Percentiles rank a stretch among this genome's conserved stretches.
Evolutionary conservation across 2,329 filamentous ascomycete species (phyloP).

Genomic region (Tolypocladium inflatum): DNA sequence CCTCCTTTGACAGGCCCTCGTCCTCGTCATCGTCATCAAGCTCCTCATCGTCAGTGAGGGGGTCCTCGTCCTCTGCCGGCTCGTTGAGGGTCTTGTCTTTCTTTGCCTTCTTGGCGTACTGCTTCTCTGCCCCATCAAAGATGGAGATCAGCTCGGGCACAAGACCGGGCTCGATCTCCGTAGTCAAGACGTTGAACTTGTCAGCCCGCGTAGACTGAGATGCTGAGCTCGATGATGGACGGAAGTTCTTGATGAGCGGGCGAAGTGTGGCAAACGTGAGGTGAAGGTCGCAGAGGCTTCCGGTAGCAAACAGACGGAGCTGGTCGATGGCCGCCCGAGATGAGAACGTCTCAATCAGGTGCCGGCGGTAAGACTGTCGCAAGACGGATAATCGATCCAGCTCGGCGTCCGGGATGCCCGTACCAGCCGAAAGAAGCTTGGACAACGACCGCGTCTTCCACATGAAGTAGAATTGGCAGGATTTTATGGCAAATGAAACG

Average conservation of each 20-base stretch:
- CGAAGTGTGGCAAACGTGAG: slow-evolving; percentile 69
- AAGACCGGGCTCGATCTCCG: slow-evolving; percentile 54
- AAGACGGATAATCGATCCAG: slow-evolving; percentile 50
- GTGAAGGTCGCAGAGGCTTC: slow-evolving; percentile 73
- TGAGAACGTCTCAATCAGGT: slow-evolving; percentile 59
- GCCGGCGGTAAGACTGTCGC: slow-evolving; percentile 48
- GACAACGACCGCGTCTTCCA: slow-evolving; percentile 69
- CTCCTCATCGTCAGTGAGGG: slow-evolving; percentile 53
- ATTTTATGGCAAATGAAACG: slow-evolving; percentile 65
- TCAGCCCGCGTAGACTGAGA: slow-evolving; percentile 13
- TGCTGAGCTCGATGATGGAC: slow-evolving; percentile 13
- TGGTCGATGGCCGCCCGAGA: slow-evolving; percentile 64
- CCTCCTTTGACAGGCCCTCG: slow-evolving; percentile 42
- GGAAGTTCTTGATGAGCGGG: slow-evolving; percentile 35
- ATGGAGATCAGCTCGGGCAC: slow-evolving; percentile 65
- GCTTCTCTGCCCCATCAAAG: slow-evolving; percentile 67
- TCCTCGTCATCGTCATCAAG: slow-evolving; percentile 44
- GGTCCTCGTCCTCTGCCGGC: slow-evolving; percentile 64
- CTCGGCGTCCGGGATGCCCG: slow-evolving; percentile 44
- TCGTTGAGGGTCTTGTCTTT: slow-evolving; percentile 48
- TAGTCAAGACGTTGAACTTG: slow-evolving; percentile 40
- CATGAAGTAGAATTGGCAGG: slow-evolving; percentile 83
- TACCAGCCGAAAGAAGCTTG: slow-evolving; percentile 43
- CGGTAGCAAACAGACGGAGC: slow-evolving; percentile 64
- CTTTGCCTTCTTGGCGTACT: slow-evolving; percentile 61